Conservation (phyloP, 495 filamentous ascomycete genomes). For the Letharia lupina region DNA sequence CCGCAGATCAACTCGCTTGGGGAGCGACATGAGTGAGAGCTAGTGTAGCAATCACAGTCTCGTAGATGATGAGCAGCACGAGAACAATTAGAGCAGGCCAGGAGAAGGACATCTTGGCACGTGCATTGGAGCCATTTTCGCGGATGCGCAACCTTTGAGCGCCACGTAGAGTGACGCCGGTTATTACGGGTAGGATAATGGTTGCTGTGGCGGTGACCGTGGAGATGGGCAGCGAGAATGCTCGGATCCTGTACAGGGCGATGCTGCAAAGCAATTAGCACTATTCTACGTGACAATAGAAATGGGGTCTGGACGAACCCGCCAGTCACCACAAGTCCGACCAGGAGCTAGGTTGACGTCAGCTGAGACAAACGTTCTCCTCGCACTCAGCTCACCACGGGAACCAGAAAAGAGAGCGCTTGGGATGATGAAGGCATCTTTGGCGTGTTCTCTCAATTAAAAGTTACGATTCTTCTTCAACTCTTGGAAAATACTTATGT, state of each 20-base stretch:
- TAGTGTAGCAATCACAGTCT: slow-evolving; percentile 26
- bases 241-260: slow-evolving; percentile 16
- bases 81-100: slow-evolving; percentile 17
- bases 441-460: neutral
- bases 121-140: neutral
- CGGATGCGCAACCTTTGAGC: slow-evolving; percentile 8
- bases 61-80: slow-evolving; percentile 24
- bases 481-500: neutral
- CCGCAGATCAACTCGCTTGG: slow-evolving; percentile 16
- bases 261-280: slow-evolving; percentile 13
- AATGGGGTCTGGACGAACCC: neutral
- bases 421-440: neutral
- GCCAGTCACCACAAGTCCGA: neutral
- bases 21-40: slow-evolving; percentile 22
- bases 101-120: neutral
- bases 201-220: slow-evolving; percentile 18
- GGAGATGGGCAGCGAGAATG: slow-evolving; percentile 21
- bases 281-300: neutral
- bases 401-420: neutral
- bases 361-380: neutral
- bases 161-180: slow-evolving; percentile 15
- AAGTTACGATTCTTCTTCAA: neutral
- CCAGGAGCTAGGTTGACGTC: neutral
- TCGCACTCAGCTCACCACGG: neutral
- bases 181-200: slow-evolving; percentile 24